Evolutionary conservation across 1,284 basidiomycete genomes (phyloP), one percentile per base, ranked within the genome.

Genomic region (Sporisorium graminicola): DNA sequence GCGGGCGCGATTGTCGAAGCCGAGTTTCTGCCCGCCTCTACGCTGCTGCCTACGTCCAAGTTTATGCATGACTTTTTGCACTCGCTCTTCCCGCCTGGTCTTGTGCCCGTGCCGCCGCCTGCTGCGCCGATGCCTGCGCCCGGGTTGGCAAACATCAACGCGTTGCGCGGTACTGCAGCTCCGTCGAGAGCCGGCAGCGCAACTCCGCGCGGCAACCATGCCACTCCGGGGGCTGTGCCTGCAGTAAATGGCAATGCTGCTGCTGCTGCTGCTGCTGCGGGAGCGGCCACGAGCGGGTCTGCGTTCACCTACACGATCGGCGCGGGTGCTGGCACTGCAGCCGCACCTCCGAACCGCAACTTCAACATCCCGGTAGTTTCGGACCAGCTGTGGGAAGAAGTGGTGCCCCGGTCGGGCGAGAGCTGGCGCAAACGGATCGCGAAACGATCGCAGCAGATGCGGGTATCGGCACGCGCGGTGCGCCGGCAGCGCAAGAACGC

Each of bases 301-400:
- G 52, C 27, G 5, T 56, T 58, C 54, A 68, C 50, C 68, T 71
- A 76, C 33, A 65, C 58, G 3, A 71, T 72, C 33, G 68, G 64
- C n/a, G 56, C 56, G 2, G 58, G 46, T 7, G 46, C 65, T 8
- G 64, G 55, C 7, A 42, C 62, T 2, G 49, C 29, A 22, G 29
- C 52, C 12, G 51, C 57, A 4, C 54, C 65, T 20, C 74, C 68
- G 2, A 71, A 71, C 24, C 65, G 65, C 51, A 55, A 47, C 37
- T 60, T 74, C 47, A 74, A 70, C 51, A 70, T 77, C 20, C 67
- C 75, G 4, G 42, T 63, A 5, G 58, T 77, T 2, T 74, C 75
- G 49, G 66, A 77, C 37, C 70, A 77, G 61, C 61, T 77, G 31
- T 77, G 75, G 75, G 70, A 77, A 31, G 75, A 77, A 37, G 64